These are phyloP conservation scores for Fonsecaea monophora DNA, from an alignment of 2,329 filamentous ascomycete species.

Conservation along the genomic window DNA sequence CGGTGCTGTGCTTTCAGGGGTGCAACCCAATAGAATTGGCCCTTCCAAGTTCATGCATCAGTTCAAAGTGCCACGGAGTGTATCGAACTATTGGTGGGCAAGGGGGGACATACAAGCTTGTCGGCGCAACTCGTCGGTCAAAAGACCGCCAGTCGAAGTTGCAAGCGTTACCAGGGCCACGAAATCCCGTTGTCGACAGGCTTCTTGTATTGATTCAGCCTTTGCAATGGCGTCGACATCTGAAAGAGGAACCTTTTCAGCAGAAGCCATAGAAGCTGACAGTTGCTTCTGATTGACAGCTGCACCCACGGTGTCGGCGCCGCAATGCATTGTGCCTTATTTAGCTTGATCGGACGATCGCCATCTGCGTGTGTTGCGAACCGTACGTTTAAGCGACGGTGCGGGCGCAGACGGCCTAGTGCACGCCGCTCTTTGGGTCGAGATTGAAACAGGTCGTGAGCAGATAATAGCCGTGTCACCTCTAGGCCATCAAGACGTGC, in stretches of 20 bases:
- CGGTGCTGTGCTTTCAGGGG: conserved; percentile 32
- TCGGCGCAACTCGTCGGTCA: conserved; percentile 71
- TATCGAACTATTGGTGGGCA: conserved; percentile 4
- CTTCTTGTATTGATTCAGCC: conserved; percentile 62
- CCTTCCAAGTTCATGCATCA: conserved; percentile 45
- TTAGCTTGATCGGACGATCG: conserved; percentile 7
- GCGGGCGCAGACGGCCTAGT: conserved; percentile 7
- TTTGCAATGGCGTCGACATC: conserved; percentile 40
- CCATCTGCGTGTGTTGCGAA: conserved; percentile 16
- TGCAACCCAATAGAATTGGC: conserved; percentile 58
- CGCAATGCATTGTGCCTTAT: conserved; percentile 13
- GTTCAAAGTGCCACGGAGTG: conserved; percentile 32
- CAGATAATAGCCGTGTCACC: conserved; percentile 21
- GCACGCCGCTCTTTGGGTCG: conserved; percentile 37
- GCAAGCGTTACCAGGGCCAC: conserved; percentile 64
- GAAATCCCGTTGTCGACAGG: conserved; percentile 66
- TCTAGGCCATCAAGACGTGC: conserved; percentile 27
- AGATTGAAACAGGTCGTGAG: conserved; percentile 30
- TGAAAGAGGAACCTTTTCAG: conserved; percentile 16
- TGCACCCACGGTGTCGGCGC: conserved; percentile 23
- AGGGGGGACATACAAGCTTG: conserved; percentile 72
- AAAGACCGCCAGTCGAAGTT: conserved; percentile 69
- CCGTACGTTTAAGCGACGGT: conserved; percentile 10
- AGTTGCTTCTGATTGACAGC: conserved; percentile 16
- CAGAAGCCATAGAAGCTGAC: conserved; percentile 14